phyloP scores from a whole-genome alignment of 2,329 filamentous ascomycete species.

The Chalara sp. region DNA sequence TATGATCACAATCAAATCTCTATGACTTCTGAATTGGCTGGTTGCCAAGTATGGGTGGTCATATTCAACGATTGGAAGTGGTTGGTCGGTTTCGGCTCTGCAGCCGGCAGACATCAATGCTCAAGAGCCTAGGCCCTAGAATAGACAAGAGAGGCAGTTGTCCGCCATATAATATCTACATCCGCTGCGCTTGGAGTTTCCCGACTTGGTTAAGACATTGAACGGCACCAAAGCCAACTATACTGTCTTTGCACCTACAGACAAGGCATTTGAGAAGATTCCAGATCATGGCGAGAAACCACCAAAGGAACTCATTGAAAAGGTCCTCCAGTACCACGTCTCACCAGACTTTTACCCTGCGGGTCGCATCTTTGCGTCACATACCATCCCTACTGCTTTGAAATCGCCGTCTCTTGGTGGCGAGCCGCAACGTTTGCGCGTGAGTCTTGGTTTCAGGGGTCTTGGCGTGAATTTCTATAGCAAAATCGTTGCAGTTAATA shows the following conservation, averaged over 20 bases:
- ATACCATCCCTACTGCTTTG: slow-evolving; percentile 70
- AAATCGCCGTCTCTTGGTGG: slow-evolving; percentile 52
- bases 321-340: slow-evolving; percentile 69
- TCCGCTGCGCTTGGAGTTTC: slow-evolving; percentile 67
- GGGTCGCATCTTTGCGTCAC: slow-evolving; percentile 55
- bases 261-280: slow-evolving; percentile 65
- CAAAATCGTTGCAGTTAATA: slow-evolving; percentile 60
- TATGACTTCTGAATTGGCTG: too few species aligned
- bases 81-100: too few species aligned
- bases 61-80: too few species aligned
- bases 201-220: slow-evolving; percentile 63
- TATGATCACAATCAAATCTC: too few species aligned
- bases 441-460: slow-evolving; percentile 55
- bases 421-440: slow-evolving; percentile 65
- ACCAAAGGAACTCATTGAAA: slow-evolving; percentile 62
- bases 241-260: slow-evolving; percentile 75
- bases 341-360: slow-evolving; percentile 60
- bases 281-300: slow-evolving; percentile 50
- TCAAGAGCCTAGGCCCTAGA: too few species aligned
- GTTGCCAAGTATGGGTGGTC: too few species aligned
- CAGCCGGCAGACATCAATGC: too few species aligned
- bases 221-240: slow-evolving; percentile 70
- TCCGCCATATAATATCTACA: too few species aligned
- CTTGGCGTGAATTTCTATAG: slow-evolving; percentile 72
- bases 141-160: too few species aligned